A percentile compares a stretch with the other conserved stretches of the same genome.
Evolutionary conservation across 176 grass and related monocot genomes (phyloP).

Genomic region (Carex parvula): DNA sequence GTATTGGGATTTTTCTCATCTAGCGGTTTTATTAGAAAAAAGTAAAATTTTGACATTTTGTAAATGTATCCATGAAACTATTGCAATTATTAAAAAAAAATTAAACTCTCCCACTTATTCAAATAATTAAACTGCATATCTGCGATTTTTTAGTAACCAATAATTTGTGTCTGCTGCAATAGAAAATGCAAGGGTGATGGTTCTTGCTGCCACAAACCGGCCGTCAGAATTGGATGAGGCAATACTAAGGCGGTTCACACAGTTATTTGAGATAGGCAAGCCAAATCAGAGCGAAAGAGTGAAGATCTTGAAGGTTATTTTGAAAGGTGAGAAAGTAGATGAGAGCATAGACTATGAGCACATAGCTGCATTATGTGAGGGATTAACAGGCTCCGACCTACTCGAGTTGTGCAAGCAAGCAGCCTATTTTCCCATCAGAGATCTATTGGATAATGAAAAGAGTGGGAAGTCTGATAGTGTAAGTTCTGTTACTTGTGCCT

Average conservation of each 20-base stretch:
- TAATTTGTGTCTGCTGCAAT: neutral
- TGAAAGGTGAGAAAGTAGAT: constrained; percentile 79
- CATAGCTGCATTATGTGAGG: constrained; percentile 72
- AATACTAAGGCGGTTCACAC: constrained; percentile 88
- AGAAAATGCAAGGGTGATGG: constrained; percentile 98
- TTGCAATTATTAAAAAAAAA: neutral
- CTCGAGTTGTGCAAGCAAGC: constrained; percentile 94
- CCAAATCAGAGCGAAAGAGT: constrained; percentile 71
- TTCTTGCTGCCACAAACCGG: constrained; percentile 98
- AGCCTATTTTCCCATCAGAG: constrained; percentile 86
- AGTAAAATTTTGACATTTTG: neutral
- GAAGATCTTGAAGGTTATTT: constrained; percentile 85
- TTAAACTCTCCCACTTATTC: neutral
- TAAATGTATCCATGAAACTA: neutral
- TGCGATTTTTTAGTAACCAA: neutral
- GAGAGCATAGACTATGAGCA: constrained; percentile 61
- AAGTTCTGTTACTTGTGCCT: constrained; percentile 32
- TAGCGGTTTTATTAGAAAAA: neutral
- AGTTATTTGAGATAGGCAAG: constrained; percentile 84
- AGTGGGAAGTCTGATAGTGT: constrained; percentile 48
- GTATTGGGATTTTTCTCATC: neutral
- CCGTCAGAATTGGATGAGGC: constrained; percentile 93
- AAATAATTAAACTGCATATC: neutral
- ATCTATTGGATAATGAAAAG: constrained; percentile 71
- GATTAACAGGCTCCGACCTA: constrained; percentile 91